Base-by-base conservation (phyloP, 208 protist genomes). In the Blechomonas ayalai region DNA sequence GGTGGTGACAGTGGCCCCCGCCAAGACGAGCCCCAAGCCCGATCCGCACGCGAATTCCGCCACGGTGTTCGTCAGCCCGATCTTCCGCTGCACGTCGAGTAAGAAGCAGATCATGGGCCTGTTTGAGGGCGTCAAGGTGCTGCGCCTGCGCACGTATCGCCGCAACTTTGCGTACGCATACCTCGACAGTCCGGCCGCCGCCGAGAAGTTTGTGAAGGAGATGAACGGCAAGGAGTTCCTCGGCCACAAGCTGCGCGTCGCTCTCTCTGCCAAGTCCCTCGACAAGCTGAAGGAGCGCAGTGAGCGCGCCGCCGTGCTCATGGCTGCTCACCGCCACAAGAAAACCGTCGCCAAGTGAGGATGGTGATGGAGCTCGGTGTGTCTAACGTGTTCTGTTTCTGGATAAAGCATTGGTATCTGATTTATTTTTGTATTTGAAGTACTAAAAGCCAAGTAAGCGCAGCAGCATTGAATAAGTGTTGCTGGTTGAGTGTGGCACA, bases 161-260 rank as follows among this genome's bases (percentile, higher is more conserved):
- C 46, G 72, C 44, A 90, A 90, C 81, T 85, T 59, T 60, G 69
- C 59, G 33, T 90, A 85, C 73, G 75, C 69, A 41, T 90, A 85
- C 66, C 62, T 85, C 22, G 70, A 85, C 63, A 75, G 72, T 41
- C 40, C 75, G 37, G 81, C 65, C 24, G 49, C 72, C 2, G 81
- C 81, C 19, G 58, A 60, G 51, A 82, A 77, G 69, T 73, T 78
- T 29, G 62, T 85, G 66, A 63, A 73, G 54, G 81, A 84, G 48
- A 82, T 76, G 73, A 83, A 85, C 73, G 81, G 73, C 45, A 52
- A 50, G 3, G 67, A 74, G 52, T 90, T 85, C 76, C 76, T 67
- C 51, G 71, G 71, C 56, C 73, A 90, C 67, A 72, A 69, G 48
- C 69, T 90, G 36, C 64, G 52, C 41, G 81, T 85, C 41, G 48